These are phyloP conservation scores for Parachaetomium inaequale DNA, from an alignment of 495 filamentous ascomycete genomes.

Conservation along the genomic window DNA sequence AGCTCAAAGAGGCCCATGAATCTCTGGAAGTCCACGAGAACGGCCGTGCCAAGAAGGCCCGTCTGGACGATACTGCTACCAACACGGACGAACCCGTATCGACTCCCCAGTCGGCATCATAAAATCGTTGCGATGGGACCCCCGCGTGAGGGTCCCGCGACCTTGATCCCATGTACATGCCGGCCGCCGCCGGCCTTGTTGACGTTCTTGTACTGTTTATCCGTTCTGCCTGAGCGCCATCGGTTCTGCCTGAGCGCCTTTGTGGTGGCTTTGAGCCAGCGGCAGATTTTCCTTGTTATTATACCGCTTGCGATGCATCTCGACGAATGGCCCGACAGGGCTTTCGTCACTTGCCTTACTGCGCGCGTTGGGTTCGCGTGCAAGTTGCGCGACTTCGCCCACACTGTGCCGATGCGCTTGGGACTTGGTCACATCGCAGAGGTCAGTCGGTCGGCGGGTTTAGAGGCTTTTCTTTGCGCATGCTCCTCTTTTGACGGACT, in stretches of 20 bases:
- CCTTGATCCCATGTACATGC: not conserved
- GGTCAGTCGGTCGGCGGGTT: not conserved
- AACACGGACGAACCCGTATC: conserved; percentile 4
- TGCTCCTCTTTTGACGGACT: not conserved
- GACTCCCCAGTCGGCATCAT: conserved; percentile 5
- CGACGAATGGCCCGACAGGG: too few relatives aligned
- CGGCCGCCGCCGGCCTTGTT: not conserved
- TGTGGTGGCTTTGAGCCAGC: not conserved
- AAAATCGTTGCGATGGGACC: not conserved
- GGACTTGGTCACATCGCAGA: not conserved
- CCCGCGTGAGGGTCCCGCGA: too few relatives aligned
- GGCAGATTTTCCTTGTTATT: not conserved
- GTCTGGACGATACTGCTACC: conserved; percentile 28
- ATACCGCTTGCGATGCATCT: too few relatives aligned
- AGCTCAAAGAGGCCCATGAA: conserved; percentile 43
- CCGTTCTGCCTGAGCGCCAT: too few relatives aligned
- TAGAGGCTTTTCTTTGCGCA: not conserved
- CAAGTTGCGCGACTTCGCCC: not conserved
- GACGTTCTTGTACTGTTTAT: not conserved
- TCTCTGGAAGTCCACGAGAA: conserved; percentile 35
- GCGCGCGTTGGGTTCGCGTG: not conserved
- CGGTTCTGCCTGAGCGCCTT: not conserved
- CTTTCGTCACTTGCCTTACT: not conserved
- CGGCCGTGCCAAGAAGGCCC: conserved; percentile 38
- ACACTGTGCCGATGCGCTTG: not conserved